Percentiles rank a stretch among this genome's conserved stretches.
Conservation (phyloP, 2,329 filamentous ascomycete species). For the Pestalotiopsis sp. region DNA sequence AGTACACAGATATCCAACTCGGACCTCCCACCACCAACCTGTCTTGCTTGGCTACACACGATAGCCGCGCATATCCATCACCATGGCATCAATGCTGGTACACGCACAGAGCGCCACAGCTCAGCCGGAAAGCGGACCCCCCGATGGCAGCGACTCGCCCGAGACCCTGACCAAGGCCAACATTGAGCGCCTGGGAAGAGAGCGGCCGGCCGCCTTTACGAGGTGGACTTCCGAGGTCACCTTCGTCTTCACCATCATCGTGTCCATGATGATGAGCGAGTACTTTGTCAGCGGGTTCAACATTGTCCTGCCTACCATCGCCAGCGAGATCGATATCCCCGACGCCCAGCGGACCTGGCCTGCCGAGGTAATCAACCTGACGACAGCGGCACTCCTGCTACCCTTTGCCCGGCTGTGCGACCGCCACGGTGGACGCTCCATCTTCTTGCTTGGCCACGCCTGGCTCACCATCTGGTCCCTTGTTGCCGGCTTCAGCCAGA, state of each 20-base stretch:
- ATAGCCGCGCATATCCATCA: not conserved
- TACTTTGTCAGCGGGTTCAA: conserved; percentile 79
- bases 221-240: conserved; percentile 55
- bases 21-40: not conserved
- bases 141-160: conserved; percentile 18
- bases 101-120: conserved; percentile 16
- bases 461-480: conserved; percentile 74
- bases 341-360: conserved; percentile 64
- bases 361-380: conserved; percentile 61
- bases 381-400: conserved; percentile 60
- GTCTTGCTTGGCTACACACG: not conserved
- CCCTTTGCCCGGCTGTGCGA: conserved; percentile 65
- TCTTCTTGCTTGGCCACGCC: conserved; percentile 61
- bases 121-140: conserved; percentile 13
- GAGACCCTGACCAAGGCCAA: conserved; percentile 26
- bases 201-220: conserved; percentile 56
- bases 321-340: conserved; percentile 65
- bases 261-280: conserved; percentile 66
- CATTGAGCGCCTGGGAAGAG: conserved; percentile 60
- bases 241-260: conserved; percentile 61
- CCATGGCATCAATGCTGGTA: conserved; percentile 4
- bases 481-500: conserved; percentile 69
- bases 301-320: conserved; percentile 70
- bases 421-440: conserved; percentile 62
- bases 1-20: not conserved